Evolutionary conservation across 192 early-diverging fungal species (phyloP), one percentile per base, ranked within the genome.

Genomic region (Entrophospora sp.): DNA sequence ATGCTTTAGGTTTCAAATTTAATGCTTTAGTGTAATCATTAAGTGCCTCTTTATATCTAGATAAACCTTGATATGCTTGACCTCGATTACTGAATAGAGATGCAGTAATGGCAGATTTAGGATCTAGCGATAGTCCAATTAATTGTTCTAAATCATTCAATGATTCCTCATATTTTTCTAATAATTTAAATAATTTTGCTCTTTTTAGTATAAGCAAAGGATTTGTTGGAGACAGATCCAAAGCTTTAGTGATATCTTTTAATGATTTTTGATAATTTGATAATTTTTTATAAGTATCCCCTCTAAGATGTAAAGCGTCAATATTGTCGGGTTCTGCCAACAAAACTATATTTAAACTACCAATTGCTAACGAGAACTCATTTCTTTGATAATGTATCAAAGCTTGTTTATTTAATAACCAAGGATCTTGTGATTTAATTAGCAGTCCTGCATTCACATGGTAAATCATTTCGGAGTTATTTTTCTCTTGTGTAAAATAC

Each of bases 1-100:
- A 61, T 13, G 24, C 24, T 40, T 61, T 61, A 12, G 28, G 22
- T 40, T 27, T 27, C 20, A 20, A 18, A 12, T 61, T 25, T 27
- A 40, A 61, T 42, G 59, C 59, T 10, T n/a, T n/a, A 44, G 13
- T 61, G 43, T 43, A 61, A 44, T 61, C 59, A 14, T n/a, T 6
- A 12, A 42, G n/a, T 44, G 59, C 59, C 8, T 40, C 59, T 13
- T 61, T 44, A 61, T 25, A 61, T 18, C 42, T 40, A n/a, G 22
- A 18, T 30, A 61, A 44, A 28, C 38, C 42, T 18, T 25, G 37
- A 40, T 43, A 61, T 20, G 43, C 18, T 31, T 36, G 16, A 30
- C 59, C 59, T 3, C 59, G 59, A n/a, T n/a, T n/a, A n/a, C n/a
- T n/a, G n/a, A n/a, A n/a, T n/a, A n/a, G n/a, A 31, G 14, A 24